Evolutionary conservation across 73 alveolate genomes (phyloP).

Genomic region (Blepharisma stoltei): DNA sequence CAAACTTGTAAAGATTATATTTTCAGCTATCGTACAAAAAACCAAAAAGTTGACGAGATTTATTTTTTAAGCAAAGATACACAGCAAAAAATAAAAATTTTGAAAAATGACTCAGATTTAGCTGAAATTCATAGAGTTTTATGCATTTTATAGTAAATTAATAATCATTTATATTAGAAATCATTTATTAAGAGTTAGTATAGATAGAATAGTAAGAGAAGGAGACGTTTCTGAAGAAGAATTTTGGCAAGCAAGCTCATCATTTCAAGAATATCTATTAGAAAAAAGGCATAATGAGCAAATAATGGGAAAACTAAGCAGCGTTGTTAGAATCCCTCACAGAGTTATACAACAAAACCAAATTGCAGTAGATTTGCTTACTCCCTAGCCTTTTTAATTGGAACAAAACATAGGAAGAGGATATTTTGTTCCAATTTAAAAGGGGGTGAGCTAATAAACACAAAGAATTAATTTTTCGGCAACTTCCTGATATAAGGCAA

Average conservation of each 20-base stretch:
- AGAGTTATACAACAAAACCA: neutral
- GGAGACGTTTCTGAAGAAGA: slow-evolving; percentile 17
- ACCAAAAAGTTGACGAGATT: slow-evolving; percentile 6
- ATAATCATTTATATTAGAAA: no score
- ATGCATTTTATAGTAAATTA: no score
- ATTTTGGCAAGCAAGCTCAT: slow-evolving; percentile 12
- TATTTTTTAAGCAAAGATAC: neutral
- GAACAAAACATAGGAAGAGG: no score
- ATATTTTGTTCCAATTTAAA: no score
- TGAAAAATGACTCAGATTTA: neutral
- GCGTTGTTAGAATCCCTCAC: slow-evolving; percentile 14
- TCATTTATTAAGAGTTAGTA: no score
- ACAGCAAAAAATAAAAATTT: neutral
- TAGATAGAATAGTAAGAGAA: no score
- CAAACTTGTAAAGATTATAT: neutral
- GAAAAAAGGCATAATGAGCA: neutral
- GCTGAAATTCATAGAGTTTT: neutral
- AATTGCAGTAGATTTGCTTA: neutral
- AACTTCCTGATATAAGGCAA: neutral
- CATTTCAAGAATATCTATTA: neutral
- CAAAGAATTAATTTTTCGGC: slow-evolving; percentile 22
- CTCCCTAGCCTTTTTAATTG: no score
- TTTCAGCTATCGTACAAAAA: neutral
- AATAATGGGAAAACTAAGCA: neutral
- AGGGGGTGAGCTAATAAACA: no score